Conservation (phyloP, 805 yeast species). For the Tetrapisispora fleetii region DNA sequence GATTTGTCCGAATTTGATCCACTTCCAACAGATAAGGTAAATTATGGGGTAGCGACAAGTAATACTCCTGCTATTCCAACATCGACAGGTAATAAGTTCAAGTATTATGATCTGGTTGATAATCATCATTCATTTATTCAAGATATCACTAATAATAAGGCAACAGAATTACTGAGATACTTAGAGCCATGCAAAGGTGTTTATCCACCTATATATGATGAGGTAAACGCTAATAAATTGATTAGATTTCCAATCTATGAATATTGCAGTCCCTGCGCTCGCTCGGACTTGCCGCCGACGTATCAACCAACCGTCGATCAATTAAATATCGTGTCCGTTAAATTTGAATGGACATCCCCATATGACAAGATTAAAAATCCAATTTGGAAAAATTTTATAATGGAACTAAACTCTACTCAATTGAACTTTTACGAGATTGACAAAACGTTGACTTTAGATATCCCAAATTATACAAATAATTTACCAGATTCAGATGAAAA, state of each 20-base stretch:
- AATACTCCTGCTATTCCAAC: neutral
- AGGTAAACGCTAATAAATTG: slow-evolving; percentile 20
- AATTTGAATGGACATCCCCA: slow-evolving; percentile 70
- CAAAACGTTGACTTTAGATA: slow-evolving; percentile 22
- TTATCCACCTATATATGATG: slow-evolving; percentile 23
- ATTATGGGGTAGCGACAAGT: neutral
- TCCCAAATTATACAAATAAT: slow-evolving; percentile 17
- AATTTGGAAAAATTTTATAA: slow-evolving; percentile 57
- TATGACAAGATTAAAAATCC: slow-evolving; percentile 57
- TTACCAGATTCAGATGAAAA: neutral
- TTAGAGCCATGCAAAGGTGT: slow-evolving; percentile 32
- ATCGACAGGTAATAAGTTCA: neutral
- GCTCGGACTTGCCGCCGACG: slow-evolving; percentile 43
- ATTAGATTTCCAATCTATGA: slow-evolving; percentile 31
- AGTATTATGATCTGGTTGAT: neutral
- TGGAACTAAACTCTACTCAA: slow-evolving; percentile 82
- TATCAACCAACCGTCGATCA: slow-evolving; percentile 60
- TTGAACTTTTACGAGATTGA: slow-evolving; percentile 53
- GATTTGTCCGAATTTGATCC: neutral
- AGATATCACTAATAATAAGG: slow-evolving; percentile 4
- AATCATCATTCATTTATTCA: slow-evolving; percentile 1
- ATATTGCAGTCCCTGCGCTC: slow-evolving; percentile 14
- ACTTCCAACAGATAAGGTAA: no score
- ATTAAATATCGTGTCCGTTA: slow-evolving; percentile 48
- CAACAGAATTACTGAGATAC: slow-evolving; percentile 22